Percentiles rank a stretch among this genome's conserved stretches.
Conservation (phyloP, 176 grass and related monocot genomes). For the Carex parvula region DNA sequence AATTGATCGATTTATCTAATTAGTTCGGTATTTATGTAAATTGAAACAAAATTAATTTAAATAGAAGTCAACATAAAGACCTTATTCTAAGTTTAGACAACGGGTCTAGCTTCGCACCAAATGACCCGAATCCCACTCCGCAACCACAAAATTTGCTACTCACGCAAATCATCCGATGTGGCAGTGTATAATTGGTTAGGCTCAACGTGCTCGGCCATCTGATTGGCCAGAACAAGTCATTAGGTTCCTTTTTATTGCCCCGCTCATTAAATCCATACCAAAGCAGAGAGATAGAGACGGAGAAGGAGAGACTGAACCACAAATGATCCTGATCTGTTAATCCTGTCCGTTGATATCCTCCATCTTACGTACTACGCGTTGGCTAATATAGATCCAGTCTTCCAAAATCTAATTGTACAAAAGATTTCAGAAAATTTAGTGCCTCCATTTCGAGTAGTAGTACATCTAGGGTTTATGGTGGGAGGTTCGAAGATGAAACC, state of each 20-base stretch:
- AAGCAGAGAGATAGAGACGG: constrained; percentile 19
- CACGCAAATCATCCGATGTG: constrained; percentile 3
- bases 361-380: background rate
- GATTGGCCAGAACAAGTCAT: constrained; percentile 42
- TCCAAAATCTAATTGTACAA: background rate
- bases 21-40: background rate
- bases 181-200: background rate
- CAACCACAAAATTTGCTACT: background rate
- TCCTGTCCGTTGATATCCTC: constrained; percentile 5
- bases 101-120: background rate
- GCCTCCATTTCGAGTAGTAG: constrained; percentile 5
- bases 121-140: background rate
- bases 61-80: background rate
- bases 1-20: background rate
- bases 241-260: constrained; percentile 19
- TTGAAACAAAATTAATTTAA: no score
- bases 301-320: constrained; percentile 27
- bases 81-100: constrained; percentile 3
- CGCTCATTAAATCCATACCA: constrained; percentile 19
- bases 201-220: background rate
- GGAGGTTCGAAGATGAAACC: constrained; percentile 4
- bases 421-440: background rate
- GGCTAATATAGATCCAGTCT: background rate
- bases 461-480: constrained; percentile 33
- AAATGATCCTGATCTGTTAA: constrained; percentile 8